Conservation (phyloP, 1,284 basidiomycete genomes). For the Rugosomyces carneus region DNA sequence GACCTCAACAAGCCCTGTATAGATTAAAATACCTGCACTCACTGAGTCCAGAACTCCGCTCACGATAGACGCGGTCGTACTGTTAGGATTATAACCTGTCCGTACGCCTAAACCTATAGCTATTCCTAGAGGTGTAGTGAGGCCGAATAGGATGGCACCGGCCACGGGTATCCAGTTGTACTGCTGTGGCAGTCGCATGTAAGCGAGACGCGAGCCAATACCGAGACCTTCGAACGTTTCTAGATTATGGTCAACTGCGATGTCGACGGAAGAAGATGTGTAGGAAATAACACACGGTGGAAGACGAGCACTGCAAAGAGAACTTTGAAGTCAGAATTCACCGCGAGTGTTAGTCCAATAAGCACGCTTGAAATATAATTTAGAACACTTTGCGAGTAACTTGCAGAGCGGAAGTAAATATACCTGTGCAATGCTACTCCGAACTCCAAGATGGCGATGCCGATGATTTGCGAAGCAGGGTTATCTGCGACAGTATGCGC, state of each 20-base stretch:
- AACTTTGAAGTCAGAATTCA: constrained; percentile 73
- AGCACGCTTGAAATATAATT: constrained; percentile 52
- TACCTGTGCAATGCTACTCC: constrained; percentile 86
- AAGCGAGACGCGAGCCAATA: constrained; percentile 80
- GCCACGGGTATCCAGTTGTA: constrained; percentile 60
- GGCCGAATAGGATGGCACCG: constrained; percentile 66
- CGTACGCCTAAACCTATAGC: constrained; percentile 84
- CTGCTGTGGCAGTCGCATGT: constrained; percentile 54
- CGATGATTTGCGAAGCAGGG: constrained; percentile 73
- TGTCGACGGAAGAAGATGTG: not conserved
- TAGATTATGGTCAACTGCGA: constrained; percentile 25
- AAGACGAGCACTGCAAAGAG: constrained; percentile 91
- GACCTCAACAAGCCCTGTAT: constrained; percentile 88
- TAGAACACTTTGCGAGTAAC: not conserved
- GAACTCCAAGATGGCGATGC: constrained; percentile 84
- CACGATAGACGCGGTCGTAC: constrained; percentile 70
- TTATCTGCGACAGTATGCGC: constrained; percentile 29
- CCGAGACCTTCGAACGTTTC: constrained; percentile 91
- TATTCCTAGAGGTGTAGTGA: constrained; percentile 82
- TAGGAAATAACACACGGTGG: constrained; percentile 52
- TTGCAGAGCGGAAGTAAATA: not conserved
- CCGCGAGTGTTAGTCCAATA: constrained; percentile 91
- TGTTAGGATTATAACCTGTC: constrained; percentile 75
- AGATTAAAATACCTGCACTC: constrained; percentile 85
- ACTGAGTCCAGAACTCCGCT: constrained; percentile 82